Percentiles rank a stretch among this genome's conserved stretches.
Evolutionary conservation across 495 filamentous ascomycete genomes (phyloP).

Genomic region (Thermothielavioides terrestris): DNA sequence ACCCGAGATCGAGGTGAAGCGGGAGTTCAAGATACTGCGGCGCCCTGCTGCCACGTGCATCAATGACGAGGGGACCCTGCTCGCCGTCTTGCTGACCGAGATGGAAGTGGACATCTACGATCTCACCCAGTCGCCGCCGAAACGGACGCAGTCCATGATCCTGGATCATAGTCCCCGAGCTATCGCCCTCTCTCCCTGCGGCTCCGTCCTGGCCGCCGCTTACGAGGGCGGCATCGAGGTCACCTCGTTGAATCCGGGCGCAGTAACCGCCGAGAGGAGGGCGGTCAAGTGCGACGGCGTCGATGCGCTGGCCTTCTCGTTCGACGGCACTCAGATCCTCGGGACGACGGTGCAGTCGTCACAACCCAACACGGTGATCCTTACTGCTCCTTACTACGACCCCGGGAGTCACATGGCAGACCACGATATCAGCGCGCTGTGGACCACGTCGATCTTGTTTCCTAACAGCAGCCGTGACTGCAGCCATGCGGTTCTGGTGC

Average conservation of each 20-base stretch:
- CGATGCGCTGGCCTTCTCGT: conserved; percentile 72
- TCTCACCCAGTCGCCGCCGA: conserved; percentile 51
- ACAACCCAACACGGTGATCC: conserved; percentile 62
- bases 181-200: conserved; percentile 72
- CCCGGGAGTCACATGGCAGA: conserved; percentile 47
- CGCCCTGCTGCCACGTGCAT: conserved; percentile 73
- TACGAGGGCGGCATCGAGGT: conserved; percentile 84
- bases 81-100: conserved; percentile 73
- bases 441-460: conserved; percentile 85
- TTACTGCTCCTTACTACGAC: conserved; percentile 74
- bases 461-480: conserved; percentile 68
- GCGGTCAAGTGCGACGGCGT: conserved; percentile 75
- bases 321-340: conserved; percentile 75
- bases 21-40: conserved; percentile 71
- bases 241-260: conserved; percentile 57
- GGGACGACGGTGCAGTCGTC: conserved; percentile 61
- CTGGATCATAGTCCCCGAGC: conserved; percentile 68
- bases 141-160: conserved; percentile 58
- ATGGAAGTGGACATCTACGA: conserved; percentile 78
- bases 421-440: conserved; percentile 66
- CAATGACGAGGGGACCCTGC: conserved; percentile 62
- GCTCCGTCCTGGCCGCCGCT: conserved; percentile 74
- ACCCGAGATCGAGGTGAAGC: conserved; percentile 50
- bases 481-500: conserved; percentile 66
- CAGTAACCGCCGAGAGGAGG: conserved; percentile 58